These are phyloP conservation scores for Plasmodium vinckei DNA, from an alignment of 169 alveolate genomes.

Conservation along the genomic window DNA sequence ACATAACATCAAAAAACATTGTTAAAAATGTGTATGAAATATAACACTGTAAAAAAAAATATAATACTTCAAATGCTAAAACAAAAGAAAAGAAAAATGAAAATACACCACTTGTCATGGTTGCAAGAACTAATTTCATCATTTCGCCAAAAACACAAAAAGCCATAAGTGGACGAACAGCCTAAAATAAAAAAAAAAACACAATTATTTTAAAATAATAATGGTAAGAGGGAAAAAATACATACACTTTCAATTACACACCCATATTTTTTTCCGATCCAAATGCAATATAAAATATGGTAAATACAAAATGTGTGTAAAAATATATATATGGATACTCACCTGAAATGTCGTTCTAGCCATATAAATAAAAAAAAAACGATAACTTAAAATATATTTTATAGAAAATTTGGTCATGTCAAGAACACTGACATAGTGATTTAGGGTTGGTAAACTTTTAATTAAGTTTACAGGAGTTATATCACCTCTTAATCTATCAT, in stretches of 20 bases:
- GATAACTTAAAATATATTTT: conserved; percentile 84
- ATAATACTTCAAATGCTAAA: conserved; percentile 90
- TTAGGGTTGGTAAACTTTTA: conserved; percentile 58
- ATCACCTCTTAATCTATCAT: conserved; percentile 47
- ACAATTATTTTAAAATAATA: background rate
- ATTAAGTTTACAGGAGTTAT: conserved; percentile 43
- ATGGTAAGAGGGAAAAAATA: background rate
- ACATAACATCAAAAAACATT: conserved; percentile 91
- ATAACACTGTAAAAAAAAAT: conserved; percentile 90
- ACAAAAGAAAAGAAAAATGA: conserved; percentile 90
- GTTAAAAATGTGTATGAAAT: conserved; percentile 91
- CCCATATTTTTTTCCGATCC: background rate
- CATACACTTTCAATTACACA: background rate
- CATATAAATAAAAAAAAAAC: conserved; percentile 90
- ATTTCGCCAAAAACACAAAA: conserved; percentile 91
- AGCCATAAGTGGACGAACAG: conserved; percentile 91
- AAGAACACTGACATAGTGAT: conserved; percentile 78
- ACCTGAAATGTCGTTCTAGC: conserved; percentile 92
- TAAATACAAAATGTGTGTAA: background rate
- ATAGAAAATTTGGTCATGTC: conserved; percentile 85
- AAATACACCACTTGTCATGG: conserved; percentile 88
- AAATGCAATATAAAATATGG: too few relatives aligned
- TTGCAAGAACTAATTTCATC: conserved; percentile 89
- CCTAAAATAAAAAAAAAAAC: conserved; percentile 76
- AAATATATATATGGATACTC: conserved; percentile 5